These are phyloP conservation scores for Ogataea neopini DNA, from an alignment of 805 yeast species.

Conservation along the genomic window DNA sequence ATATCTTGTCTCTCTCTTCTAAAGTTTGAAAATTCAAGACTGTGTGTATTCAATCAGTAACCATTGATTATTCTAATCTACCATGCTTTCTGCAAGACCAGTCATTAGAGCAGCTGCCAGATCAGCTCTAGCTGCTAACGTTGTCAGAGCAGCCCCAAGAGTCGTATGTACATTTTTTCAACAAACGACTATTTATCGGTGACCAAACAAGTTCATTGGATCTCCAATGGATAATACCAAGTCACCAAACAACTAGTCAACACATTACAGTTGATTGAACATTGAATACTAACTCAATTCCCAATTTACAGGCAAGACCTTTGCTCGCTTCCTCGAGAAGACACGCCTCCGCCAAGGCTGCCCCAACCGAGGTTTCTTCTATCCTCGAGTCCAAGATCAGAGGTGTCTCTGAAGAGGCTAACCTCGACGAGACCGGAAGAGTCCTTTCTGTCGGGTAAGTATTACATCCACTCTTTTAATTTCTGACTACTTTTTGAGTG, in stretches of 20 bases:
- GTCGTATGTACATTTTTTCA: constrained; percentile 40
- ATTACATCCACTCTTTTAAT: constrained; percentile 4
- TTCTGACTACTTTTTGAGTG: background rate
- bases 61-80: constrained; percentile 11
- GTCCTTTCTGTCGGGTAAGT: constrained; percentile 95
- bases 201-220: constrained; percentile 1
- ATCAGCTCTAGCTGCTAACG: constrained; percentile 62
- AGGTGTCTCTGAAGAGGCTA: constrained; percentile 97
- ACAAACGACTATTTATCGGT: background rate
- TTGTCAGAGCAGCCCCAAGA: constrained; percentile 46
- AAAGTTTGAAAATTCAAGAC: constrained; percentile 1
- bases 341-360: constrained; percentile 95
- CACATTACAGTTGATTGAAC: background rate
- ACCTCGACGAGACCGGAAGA: constrained; percentile 99
- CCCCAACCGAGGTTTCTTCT: constrained; percentile 99
- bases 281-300: constrained; percentile 19
- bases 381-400: constrained; percentile 99
- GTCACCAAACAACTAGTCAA: background rate
- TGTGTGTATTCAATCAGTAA: constrained; percentile 17
- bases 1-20: constrained; percentile 15
- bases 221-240: background rate
- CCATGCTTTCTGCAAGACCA: constrained; percentile 84
- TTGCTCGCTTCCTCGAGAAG: constrained; percentile 63
- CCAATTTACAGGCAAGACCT: constrained; percentile 64
- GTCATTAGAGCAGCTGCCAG: constrained; percentile 83